Conservation (phyloP, 768 basidiomycete genomes). For the Leccinellum albellum region DNA sequence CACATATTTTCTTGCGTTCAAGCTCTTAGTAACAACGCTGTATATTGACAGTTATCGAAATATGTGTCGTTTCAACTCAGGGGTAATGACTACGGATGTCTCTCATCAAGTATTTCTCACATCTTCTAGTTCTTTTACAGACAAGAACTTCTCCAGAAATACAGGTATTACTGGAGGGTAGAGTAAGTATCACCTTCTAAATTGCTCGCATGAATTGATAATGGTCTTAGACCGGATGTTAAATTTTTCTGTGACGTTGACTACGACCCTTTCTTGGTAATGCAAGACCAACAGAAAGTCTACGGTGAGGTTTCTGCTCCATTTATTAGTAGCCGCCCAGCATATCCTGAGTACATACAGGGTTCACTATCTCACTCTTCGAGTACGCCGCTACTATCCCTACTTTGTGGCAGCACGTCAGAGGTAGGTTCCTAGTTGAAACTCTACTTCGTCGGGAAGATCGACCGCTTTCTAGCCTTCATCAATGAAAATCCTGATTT, state of each 20-base stretch:
- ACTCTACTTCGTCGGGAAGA: background rate
- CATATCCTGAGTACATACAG: conserved; percentile 32
- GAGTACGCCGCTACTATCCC: conserved; percentile 82
- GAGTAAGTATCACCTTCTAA: conserved; percentile 50
- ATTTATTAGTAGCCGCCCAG: conserved; percentile 17
- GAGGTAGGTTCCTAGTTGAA: conserved; percentile 40
- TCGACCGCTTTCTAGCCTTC: conserved; percentile 51
- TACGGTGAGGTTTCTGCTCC: conserved; percentile 51
- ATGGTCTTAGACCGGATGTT: conserved; percentile 57
- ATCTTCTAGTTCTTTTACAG: conserved; percentile 70
- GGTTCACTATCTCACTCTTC: conserved; percentile 74
- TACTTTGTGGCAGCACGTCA: conserved; percentile 72
- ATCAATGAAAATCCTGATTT: conserved; percentile 57
- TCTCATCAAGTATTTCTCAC: background rate
- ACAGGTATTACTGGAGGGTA: conserved; percentile 88
- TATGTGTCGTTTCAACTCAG: conserved; percentile 95
- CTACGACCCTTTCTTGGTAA: conserved; percentile 77
- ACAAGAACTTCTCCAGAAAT: conserved; percentile 71
- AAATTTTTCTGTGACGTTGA: conserved; percentile 78
- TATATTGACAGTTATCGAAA: conserved; percentile 67
- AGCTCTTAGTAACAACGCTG: conserved; percentile 3
- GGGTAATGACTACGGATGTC: conserved; percentile 40
- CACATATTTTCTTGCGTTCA: background rate
- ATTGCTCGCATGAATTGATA: conserved; percentile 5
- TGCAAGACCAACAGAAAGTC: conserved; percentile 76